Conservation (phyloP, 768 basidiomycete species). For the Gloeopeniophorella convolvens region DNA sequence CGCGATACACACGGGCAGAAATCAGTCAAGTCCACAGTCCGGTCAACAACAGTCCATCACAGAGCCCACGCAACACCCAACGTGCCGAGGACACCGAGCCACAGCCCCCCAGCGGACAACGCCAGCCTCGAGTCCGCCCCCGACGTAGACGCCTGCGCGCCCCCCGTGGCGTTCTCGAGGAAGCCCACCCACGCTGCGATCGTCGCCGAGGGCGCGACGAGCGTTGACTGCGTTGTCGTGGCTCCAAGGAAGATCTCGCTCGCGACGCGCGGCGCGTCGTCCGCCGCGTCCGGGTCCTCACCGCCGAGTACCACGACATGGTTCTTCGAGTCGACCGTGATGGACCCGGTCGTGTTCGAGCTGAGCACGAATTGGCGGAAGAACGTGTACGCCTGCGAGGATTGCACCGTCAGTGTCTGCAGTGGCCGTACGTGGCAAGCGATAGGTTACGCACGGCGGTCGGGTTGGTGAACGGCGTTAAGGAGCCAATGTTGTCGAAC, state of each 20-base stretch:
- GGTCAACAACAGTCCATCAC: neutral
- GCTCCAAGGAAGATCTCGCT: conserved; percentile 52
- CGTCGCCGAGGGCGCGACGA: conserved; percentile 27
- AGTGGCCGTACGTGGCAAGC: conserved; percentile 30
- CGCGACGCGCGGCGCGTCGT: conserved; percentile 45
- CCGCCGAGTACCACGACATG: conserved; percentile 40
- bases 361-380: conserved; percentile 64
- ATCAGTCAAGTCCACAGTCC: neutral
- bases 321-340: conserved; percentile 29
- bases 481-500: conserved; percentile 34
- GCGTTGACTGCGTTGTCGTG: conserved; percentile 23
- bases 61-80: neutral
- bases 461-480: conserved; percentile 34
- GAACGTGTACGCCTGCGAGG: conserved; percentile 51
- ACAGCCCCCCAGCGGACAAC: neutral
- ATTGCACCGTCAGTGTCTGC: neutral
- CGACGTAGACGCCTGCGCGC: neutral
- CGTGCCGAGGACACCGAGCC: neutral
- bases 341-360: conserved; percentile 50
- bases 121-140: neutral
- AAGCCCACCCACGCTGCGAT: conserved; percentile 29
- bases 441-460: conserved; percentile 45
- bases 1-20: too few species aligned
- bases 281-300: conserved; percentile 39
- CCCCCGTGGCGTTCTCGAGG: conserved; percentile 25